Evolutionary conservation across 495 filamentous ascomycete genomes (phyloP), one percentile per base, ranked within the genome.

Genomic region (Lophiotrema nucula): DNA sequence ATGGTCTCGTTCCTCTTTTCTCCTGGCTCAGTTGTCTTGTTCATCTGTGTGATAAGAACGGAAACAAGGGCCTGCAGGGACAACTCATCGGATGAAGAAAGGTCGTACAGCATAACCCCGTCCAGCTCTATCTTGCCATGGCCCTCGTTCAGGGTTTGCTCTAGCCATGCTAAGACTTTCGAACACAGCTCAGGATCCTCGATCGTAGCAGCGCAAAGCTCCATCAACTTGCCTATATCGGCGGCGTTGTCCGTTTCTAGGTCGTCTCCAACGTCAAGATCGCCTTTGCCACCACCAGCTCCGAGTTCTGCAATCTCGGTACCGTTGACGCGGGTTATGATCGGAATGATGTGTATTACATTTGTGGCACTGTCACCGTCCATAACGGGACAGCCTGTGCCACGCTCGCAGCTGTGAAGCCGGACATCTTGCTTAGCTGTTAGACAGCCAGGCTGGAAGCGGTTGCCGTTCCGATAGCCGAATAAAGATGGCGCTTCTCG

Each of bases 331-430:
- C 84, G 74, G 23, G 74, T 77, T 15, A 96, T 77, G 41, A 96
- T 85, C 0, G 92, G 92, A 15, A 75, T 80, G 46, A 97, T 95
- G 71, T 81, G 83, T 18, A 97, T 87, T 0, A 87, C 77, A 1
- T 49, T 19, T 38, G 25, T 53, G 8, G 61, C 44, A 4, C 1
- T 69, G 6, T 79, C 76, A 12, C 69, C 72, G 28, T 81, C 70
- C 1, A 87, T 68, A 0, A 75, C 76, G 0, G 74, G 35, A 64
- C 92, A 96, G 1, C 77, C 74, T 25, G 79, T 80, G 2, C 85
- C 88, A 53, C 81, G 83, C 62, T 92, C 92, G 58, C 92, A 97
- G 65, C 89, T 92, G 71, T 97, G 92, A 22, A 97, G 75, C n/a
- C 85, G 82, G n/a, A 80, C 82, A 16, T 71, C 71, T 13, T 80